Percentiles rank a stretch among this genome's conserved stretches.
These are phyloP conservation scores for Penicillium palitans DNA, from an alignment of 2,329 filamentous ascomycete species.

Conservation along the genomic window DNA sequence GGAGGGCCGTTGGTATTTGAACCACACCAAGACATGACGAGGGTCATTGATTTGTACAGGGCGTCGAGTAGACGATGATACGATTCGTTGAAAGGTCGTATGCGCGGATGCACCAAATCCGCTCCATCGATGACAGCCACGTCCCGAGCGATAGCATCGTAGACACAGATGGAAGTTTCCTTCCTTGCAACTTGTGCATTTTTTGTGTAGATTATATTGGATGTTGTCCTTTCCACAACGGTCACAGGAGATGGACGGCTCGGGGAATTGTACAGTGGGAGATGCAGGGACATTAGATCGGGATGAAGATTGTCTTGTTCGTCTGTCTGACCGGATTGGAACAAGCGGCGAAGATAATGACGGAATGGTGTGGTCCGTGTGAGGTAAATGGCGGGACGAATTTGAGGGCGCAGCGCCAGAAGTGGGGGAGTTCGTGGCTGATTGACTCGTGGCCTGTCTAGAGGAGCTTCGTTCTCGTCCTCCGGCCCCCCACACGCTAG, in stretches of 20 bases:
- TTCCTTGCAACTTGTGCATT: constrained; percentile 68
- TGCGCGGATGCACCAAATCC: constrained; percentile 78
- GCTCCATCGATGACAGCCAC: constrained; percentile 83
- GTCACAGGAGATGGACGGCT: constrained; percentile 73
- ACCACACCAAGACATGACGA: constrained; percentile 54
- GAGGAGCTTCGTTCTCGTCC: constrained; percentile 26
- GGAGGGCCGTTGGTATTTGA: constrained; percentile 36
- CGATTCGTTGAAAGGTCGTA: constrained; percentile 62
- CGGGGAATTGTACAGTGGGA: constrained; percentile 52
- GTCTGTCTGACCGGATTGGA: constrained; percentile 22
- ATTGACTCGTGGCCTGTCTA: constrained; percentile 25
- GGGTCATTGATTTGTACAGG: constrained; percentile 19
- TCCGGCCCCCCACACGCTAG: constrained; percentile 27
- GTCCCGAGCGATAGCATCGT: constrained; percentile 72
- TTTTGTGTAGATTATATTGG: constrained; percentile 83
- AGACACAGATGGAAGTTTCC: constrained; percentile 79
- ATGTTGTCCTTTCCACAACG: constrained; percentile 71
- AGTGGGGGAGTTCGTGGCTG: constrained; percentile 27
- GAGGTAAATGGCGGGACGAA: constrained; percentile 4
- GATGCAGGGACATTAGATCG: constrained; percentile 31
- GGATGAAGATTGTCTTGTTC: constrained; percentile 36
- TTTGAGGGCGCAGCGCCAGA: constrained; percentile 12
- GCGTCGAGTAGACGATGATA: constrained; percentile 30
- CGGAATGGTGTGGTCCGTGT: constrained; percentile 11
- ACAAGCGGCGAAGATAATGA: constrained; percentile 22